A percentile compares a stretch with the other conserved stretches of the same genome.
These are phyloP conservation scores for Blastomyces silverae DNA, from an alignment of 2,329 filamentous ascomycete genomes.

Conservation along the genomic window DNA sequence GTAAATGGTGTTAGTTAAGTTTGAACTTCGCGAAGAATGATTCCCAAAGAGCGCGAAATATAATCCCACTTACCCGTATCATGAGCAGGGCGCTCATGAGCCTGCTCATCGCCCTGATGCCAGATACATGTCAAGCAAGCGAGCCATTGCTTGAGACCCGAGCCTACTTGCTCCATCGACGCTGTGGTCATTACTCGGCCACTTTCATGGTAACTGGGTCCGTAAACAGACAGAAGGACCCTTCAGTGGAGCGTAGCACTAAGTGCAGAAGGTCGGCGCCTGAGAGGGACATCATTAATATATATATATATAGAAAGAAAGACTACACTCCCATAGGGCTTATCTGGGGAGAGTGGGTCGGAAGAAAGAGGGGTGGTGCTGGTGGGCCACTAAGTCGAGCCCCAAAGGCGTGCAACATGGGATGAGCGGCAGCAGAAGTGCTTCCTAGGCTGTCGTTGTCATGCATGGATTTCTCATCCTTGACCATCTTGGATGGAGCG, in stretches of 20 bases:
- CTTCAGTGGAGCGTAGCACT: constrained; percentile 6
- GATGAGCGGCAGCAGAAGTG: background rate
- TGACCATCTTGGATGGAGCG: background rate
- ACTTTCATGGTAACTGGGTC: constrained; percentile 13
- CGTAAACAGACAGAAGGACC: constrained; percentile 6
- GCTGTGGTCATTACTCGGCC: constrained; percentile 32
- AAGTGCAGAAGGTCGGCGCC: background rate
- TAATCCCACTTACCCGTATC: constrained; percentile 22
- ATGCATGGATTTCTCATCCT: constrained; percentile 3
- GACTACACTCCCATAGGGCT: background rate
- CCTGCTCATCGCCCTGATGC: constrained; percentile 27
- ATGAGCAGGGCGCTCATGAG: constrained; percentile 24
- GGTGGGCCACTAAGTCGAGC: background rate
- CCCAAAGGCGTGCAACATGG: background rate
- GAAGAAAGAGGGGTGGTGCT: background rate
- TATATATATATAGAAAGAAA: constrained; percentile 4
- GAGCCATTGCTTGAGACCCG: constrained; percentile 37
- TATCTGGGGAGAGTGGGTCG: constrained; percentile 4
- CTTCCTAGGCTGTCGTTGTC: background rate
- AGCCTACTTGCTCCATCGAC: constrained; percentile 36
- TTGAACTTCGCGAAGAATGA: background rate
- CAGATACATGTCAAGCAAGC: constrained; percentile 35
- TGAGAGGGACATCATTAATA: background rate
- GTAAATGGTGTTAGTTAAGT: constrained; percentile 7
- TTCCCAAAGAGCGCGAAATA: background rate